Evolutionary conservation across 2,329 filamentous ascomycete species (phyloP).

Genomic region (Ophiognomonia clavigignenti-juglandacearum): DNA sequence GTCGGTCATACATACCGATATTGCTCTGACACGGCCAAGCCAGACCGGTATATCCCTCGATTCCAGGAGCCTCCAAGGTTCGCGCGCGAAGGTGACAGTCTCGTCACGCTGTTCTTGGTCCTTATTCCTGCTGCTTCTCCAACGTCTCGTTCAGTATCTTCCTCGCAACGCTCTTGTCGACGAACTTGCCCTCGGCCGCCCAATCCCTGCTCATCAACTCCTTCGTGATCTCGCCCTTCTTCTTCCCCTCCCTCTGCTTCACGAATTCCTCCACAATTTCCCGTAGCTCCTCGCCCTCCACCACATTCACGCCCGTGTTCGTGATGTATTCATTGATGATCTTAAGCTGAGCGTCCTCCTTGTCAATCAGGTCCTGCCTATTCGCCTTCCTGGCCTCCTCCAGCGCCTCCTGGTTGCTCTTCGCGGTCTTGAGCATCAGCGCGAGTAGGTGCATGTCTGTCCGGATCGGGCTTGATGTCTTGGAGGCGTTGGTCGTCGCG

Average conservation of each 20-base stretch:
- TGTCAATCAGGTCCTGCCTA: conserved; percentile 63
- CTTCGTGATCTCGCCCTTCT: conserved; percentile 28
- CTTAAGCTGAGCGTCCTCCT: conserved; percentile 61
- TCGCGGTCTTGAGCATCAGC: conserved; percentile 61
- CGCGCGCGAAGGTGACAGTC: not conserved
- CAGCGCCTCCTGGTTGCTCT: conserved; percentile 52
- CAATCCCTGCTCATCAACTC: conserved; percentile 37
- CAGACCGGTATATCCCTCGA: not conserved
- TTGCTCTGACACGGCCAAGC: not conserved
- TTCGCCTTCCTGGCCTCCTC: conserved; percentile 60
- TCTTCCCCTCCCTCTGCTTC: conserved; percentile 35
- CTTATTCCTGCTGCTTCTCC: not conserved
- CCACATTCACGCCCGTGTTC: conserved; percentile 52
- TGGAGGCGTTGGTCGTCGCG: conserved; percentile 69
- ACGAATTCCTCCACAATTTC: conserved; percentile 47
- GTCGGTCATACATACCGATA: conserved; percentile 7
- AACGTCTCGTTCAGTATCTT: conserved; percentile 53
- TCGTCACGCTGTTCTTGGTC: not conserved
- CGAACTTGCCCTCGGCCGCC: conserved; percentile 58
- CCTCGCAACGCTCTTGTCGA: conserved; percentile 58
- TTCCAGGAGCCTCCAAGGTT: no score
- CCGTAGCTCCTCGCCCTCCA: conserved; percentile 55
- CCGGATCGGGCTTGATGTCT: conserved; percentile 61
- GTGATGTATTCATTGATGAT: conserved; percentile 63
- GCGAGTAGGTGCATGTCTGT: conserved; percentile 66